A percentile compares a stretch with the other conserved stretches of the same genome.
These are phyloP conservation scores for Curvularia hawaiiensis DNA, from an alignment of 2,329 filamentous ascomycete species.

Conservation along the genomic window DNA sequence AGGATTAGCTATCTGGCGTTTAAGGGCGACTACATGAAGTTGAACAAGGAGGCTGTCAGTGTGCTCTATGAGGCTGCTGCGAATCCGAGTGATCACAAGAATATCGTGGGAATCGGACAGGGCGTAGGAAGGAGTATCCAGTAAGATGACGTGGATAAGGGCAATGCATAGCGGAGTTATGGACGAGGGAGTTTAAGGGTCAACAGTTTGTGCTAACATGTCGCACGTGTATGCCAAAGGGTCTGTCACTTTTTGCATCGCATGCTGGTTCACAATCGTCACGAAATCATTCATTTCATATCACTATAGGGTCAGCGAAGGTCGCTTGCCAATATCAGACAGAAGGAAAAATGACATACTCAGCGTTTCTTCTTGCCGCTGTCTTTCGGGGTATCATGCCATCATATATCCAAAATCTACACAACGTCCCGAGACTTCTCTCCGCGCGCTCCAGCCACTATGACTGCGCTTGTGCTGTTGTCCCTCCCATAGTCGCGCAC, in stretches of 20 bases:
- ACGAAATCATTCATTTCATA: not conserved
- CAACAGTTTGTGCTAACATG: not conserved
- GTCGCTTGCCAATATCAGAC: not conserved
- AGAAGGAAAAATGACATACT: constrained; percentile 25
- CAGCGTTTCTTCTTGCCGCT: constrained; percentile 14
- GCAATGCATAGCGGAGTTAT: not conserved
- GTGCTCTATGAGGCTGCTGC: constrained; percentile 94
- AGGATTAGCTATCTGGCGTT: constrained; percentile 85
- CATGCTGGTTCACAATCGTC: not conserved
- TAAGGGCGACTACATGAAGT: constrained; percentile 89
- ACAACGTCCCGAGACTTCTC: not conserved
- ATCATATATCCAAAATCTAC: constrained; percentile 10
- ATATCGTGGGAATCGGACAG: constrained; percentile 47
- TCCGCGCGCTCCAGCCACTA: not conserved
- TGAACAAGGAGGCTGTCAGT: constrained; percentile 80
- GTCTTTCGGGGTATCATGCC: constrained; percentile 25
- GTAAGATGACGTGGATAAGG: constrained; percentile 11
- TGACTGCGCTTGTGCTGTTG: not conserved
- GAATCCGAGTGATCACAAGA: constrained; percentile 84
- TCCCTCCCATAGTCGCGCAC: not conserved
- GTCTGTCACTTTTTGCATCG: not conserved
- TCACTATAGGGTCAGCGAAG: constrained; percentile 21
- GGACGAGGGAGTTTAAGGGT: not conserved
- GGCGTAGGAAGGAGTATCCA: constrained; percentile 46
- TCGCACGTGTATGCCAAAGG: not conserved